Evolutionary conservation across 140 eudicot genomes (phyloP).

Genomic region (Cichorium intybus): DNA sequence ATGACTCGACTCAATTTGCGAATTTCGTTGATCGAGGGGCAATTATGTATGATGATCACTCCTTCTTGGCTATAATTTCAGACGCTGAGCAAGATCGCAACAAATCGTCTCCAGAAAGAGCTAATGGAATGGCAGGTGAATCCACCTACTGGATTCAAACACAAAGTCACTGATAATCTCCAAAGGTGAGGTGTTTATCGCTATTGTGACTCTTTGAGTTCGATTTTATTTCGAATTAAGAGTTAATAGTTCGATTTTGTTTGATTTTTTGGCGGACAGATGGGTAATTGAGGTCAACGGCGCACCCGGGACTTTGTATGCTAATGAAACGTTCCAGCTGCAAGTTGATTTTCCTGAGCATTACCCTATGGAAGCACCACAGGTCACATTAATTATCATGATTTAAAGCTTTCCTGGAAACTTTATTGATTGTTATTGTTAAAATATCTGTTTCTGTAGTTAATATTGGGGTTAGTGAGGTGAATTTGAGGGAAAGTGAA

Average conservation of each 20-base stretch:
- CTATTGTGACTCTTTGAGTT: background rate
- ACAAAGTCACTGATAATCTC: conserved; percentile 81
- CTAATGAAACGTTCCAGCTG: conserved; percentile 66
- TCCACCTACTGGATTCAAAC: conserved; percentile 82
- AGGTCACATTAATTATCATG: conserved; percentile 31
- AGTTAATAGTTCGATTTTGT: background rate
- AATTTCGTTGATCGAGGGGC: background rate
- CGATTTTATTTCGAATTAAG: background rate
- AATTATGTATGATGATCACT: background rate
- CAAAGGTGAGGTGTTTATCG: conserved; percentile 51
- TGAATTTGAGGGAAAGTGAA: background rate
- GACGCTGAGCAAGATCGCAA: conserved; percentile 80
- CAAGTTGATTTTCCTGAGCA: conserved; percentile 95
- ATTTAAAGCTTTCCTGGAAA: background rate
- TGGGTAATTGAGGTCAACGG: conserved; percentile 89
- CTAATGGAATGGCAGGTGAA: conserved; percentile 81
- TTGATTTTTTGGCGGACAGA: conserved; percentile 25
- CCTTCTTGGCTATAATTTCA: conserved; percentile 15
- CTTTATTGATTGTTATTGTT: background rate
- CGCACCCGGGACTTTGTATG: conserved; percentile 77
- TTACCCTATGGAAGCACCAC: conserved; percentile 97
- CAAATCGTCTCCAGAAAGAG: conserved; percentile 83
- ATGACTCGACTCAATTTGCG: conserved; percentile 15
- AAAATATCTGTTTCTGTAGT: background rate
- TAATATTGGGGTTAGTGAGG: background rate